phyloP scores from a whole-genome alignment of 108 stramenopile species.

The Aurantiochytrium sp. region DNA sequence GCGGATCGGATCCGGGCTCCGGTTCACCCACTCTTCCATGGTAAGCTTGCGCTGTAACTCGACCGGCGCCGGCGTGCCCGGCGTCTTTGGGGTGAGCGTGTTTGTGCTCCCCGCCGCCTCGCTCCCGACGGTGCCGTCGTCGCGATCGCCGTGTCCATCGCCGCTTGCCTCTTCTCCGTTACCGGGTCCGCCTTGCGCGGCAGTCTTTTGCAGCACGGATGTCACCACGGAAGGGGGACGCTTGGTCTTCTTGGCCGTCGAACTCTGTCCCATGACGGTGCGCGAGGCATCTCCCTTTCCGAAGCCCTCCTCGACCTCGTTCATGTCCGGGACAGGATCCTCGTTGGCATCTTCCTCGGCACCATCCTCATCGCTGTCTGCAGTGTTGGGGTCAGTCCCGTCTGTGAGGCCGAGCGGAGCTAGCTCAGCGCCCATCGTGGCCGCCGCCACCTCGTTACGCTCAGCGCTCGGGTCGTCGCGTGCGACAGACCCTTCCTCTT shows the following conservation, averaged over 20 bases:
- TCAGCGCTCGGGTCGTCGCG: no score
- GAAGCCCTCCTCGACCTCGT: no score
- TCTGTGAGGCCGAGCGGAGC: no score
- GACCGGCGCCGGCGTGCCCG: background rate
- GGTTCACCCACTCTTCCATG: slow-evolving; percentile 16
- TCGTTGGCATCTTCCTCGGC: no score
- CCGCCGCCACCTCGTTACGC: no score
- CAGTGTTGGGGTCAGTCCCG: no score
- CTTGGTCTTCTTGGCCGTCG: background rate
- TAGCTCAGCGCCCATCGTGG: no score
- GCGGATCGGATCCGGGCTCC: background rate
- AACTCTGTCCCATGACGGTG: background rate
- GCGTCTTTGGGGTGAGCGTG: background rate
- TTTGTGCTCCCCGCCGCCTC: background rate
- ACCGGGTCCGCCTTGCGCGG: background rate
- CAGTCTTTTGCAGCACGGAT: background rate
- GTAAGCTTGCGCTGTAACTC: slow-evolving; percentile 1
- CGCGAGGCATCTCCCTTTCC: background rate
- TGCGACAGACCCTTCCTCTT: background rate
- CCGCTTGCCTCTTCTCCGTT: background rate
- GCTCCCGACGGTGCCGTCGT: background rate
- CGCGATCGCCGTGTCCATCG: background rate
- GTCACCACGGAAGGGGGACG: background rate
- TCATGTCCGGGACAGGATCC: no score
- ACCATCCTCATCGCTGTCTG: no score